A percentile compares a stretch with the other conserved stretches of the same genome.
Conservation (phyloP, 495 filamentous ascomycete genomes). For the Ascobolus immersus region DNA sequence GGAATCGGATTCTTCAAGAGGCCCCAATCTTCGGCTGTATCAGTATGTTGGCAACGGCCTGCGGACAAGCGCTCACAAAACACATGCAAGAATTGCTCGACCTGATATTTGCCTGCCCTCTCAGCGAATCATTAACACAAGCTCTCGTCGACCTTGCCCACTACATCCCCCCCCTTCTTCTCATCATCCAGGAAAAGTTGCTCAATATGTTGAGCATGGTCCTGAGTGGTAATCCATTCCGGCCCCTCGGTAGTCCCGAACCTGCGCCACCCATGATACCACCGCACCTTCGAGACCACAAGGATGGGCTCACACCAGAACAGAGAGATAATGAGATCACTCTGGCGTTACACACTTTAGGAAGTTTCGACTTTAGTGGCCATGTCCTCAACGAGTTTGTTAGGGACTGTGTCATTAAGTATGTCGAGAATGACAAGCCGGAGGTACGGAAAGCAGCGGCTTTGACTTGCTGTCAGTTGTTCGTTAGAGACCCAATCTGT, state of each 20-base stretch:
- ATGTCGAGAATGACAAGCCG: constrained; percentile 81
- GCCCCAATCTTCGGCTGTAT: constrained; percentile 95
- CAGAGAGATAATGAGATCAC: constrained; percentile 74
- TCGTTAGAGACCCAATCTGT: constrained; percentile 86
- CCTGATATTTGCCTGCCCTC: constrained; percentile 84
- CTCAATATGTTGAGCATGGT: constrained; percentile 88
- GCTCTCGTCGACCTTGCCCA: constrained; percentile 95
- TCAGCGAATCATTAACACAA: constrained; percentile 77
- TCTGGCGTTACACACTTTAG: constrained; percentile 70
- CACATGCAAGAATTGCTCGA: constrained; percentile 91
- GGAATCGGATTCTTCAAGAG: constrained; percentile 51
- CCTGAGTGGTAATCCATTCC: constrained; percentile 72
- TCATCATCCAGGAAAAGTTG: constrained; percentile 74
- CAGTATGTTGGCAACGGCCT: constrained; percentile 79
- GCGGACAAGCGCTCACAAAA: constrained; percentile 88
- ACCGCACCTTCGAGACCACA: constrained; percentile 63
- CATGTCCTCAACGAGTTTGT: constrained; percentile 95
- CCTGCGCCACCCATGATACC: constrained; percentile 39
- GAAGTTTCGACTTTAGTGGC: constrained; percentile 81
- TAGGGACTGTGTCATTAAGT: constrained; percentile 90
- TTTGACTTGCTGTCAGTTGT: constrained; percentile 89
- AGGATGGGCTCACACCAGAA: constrained; percentile 40
- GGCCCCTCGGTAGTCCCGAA: constrained; percentile 67
- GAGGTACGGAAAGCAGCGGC: constrained; percentile 86
- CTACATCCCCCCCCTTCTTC: constrained; percentile 84